A percentile compares a stretch with the other conserved stretches of the same genome.
Conservation (phyloP, 257 asterid species). For the Verbena officinalis region DNA sequence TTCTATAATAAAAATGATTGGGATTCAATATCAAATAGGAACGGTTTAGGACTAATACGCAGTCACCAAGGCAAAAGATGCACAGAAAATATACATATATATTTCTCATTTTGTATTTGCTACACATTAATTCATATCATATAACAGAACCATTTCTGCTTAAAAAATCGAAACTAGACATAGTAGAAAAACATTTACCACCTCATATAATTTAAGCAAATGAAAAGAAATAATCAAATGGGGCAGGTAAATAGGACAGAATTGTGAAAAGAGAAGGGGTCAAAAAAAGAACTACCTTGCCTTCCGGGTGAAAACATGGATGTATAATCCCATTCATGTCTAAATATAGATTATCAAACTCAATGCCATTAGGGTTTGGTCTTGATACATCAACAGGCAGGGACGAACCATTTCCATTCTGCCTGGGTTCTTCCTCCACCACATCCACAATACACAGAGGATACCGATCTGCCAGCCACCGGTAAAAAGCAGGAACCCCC, state of each 20-base stretch:
- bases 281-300: slow-evolving; percentile 52
- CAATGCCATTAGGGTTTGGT: slow-evolving; percentile 93
- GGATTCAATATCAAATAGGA: slow-evolving; percentile 5
- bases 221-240: neutral
- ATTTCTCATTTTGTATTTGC: neutral
- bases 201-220: neutral
- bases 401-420: slow-evolving; percentile 39
- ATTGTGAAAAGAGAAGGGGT: neutral
- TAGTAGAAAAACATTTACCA: neutral
- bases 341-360: slow-evolving; percentile 85
- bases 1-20: neutral
- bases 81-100: slow-evolving; percentile 1
- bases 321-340: slow-evolving; percentile 97
- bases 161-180: slow-evolving; percentile 9
- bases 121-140: neutral
- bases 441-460: slow-evolving; percentile 82
- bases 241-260: neutral
- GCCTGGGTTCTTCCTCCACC: slow-evolving; percentile 69
- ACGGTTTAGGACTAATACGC: slow-evolving; percentile 6
- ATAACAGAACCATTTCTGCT: neutral
- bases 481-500: slow-evolving; percentile 97
- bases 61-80: slow-evolving; percentile 3
- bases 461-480: slow-evolving; percentile 96
- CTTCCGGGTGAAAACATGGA: slow-evolving; percentile 98
- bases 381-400: slow-evolving; percentile 54